Conservation (phyloP, 2,329 filamentous ascomycete species). For the Arthrinium puccinioides region DNA sequence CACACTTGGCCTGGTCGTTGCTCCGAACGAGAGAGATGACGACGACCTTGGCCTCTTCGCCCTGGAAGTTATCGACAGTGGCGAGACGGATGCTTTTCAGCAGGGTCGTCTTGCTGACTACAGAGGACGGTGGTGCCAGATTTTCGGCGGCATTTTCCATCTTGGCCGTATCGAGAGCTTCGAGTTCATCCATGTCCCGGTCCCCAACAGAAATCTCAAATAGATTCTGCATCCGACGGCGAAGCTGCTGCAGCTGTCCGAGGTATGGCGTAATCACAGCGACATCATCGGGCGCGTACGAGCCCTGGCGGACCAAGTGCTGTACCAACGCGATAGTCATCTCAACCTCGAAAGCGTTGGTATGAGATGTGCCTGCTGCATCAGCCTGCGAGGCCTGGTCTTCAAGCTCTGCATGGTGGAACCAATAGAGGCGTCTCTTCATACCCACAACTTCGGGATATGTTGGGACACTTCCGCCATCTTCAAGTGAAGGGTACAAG, state of each 20-base stretch:
- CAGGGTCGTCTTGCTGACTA: conserved; percentile 31
- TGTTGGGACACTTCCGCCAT: conserved; percentile 27
- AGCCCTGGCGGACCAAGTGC: conserved; percentile 59
- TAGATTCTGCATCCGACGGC: conserved; percentile 30
- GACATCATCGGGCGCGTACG: conserved; percentile 53
- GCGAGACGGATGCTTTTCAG: conserved; percentile 46
- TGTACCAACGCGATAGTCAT: conserved; percentile 57
- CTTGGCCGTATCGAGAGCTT: conserved; percentile 20
- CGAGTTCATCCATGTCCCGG: conserved; percentile 49
- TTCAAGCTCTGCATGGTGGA: conserved; percentile 9
- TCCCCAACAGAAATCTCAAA: conserved; percentile 61
- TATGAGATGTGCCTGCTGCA: conserved; percentile 34
- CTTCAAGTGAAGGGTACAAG: conserved; percentile 44
- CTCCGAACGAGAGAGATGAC: conserved; percentile 65
- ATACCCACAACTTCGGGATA: conserved; percentile 42
- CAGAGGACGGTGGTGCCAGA: not conserved
- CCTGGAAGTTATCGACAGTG: conserved; percentile 71
- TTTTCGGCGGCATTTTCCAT: conserved; percentile 1
- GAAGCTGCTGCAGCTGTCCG: conserved; percentile 48
- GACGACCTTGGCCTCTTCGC: conserved; percentile 66
- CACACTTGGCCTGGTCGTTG: conserved; percentile 49
- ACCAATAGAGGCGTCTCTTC: conserved; percentile 46
- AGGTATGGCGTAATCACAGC: conserved; percentile 63
- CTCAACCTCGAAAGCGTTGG: conserved; percentile 53
- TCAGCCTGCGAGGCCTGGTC: conserved; percentile 21